Evolutionary conservation across 1,284 basidiomycete genomes (phyloP).

Genomic region (Megacollybia platyphylla): DNA sequence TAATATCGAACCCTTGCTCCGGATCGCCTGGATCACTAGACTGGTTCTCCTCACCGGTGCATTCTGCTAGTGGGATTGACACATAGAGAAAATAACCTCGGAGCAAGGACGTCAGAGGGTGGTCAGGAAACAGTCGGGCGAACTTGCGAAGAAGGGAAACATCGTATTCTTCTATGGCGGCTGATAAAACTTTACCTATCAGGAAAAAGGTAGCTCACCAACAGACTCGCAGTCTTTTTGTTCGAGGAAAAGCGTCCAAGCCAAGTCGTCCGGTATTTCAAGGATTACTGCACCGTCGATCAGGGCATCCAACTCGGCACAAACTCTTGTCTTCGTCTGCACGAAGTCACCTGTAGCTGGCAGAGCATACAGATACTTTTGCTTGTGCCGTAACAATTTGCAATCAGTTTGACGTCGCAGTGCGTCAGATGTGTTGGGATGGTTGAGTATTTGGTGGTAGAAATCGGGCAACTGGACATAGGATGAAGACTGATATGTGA

Average conservation of each 20-base stretch:
- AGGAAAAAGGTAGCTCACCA: conserved; percentile 28
- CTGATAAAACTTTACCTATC: conserved; percentile 3
- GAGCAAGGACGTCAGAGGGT: conserved; percentile 46
- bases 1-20: conserved; percentile 23
- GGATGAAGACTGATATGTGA: background rate
- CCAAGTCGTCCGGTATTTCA: conserved; percentile 61
- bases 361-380: conserved; percentile 43
- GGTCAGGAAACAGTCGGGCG: conserved; percentile 55
- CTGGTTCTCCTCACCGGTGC: conserved; percentile 21
- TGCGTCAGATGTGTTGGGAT: conserved; percentile 64
- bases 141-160: conserved; percentile 51
- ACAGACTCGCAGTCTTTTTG: conserved; percentile 60
- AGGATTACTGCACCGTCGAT: conserved; percentile 65
- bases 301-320: conserved; percentile 56
- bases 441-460: conserved; percentile 67
- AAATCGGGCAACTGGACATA: conserved; percentile 44
- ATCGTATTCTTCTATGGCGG: conserved; percentile 44
- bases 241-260: conserved; percentile 76
- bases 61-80: conserved; percentile 26
- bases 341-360: conserved; percentile 29
- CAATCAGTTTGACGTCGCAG: conserved; percentile 57
- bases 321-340: conserved; percentile 33
- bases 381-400: conserved; percentile 54
- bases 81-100: conserved; percentile 58
- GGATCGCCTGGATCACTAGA: conserved; percentile 26